phyloP scores from a whole-genome alignment of 108 stramenopile species.

The Skeletonema tropicum region DNA sequence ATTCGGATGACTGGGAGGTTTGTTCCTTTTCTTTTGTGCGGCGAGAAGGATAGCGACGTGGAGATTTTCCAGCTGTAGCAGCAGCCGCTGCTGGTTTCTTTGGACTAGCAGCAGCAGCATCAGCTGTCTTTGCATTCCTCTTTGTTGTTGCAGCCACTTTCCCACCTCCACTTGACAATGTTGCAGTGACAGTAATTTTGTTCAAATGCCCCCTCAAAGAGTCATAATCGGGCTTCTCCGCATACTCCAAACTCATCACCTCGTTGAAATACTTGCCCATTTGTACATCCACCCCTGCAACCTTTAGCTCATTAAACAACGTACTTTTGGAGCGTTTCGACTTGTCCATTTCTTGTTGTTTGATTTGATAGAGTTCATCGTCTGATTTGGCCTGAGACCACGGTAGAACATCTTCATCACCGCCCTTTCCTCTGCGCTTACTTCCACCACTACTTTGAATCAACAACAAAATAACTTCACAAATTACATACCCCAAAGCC shows the following conservation, averaged over 20 bases:
- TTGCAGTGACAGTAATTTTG: slow-evolving; percentile 21
- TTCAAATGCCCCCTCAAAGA: slow-evolving; percentile 31
- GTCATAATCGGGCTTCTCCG: slow-evolving; percentile 71
- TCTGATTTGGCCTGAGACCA: slow-evolving; percentile 75
- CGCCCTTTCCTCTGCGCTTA: slow-evolving; percentile 13
- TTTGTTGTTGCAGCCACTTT: neutral
- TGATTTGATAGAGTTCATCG: slow-evolving; percentile 64
- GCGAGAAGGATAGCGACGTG: neutral
- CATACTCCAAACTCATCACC: slow-evolving; percentile 58
- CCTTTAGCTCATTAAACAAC: slow-evolving; percentile 42
- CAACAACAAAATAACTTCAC: slow-evolving; percentile 63
- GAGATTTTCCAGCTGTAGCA: neutral
- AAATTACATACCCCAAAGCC: slow-evolving; percentile 68
- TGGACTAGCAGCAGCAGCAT: neutral
- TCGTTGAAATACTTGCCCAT: slow-evolving; percentile 50
- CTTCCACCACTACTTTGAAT: neutral
- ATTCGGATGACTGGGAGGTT: neutral
- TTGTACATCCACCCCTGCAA: slow-evolving; percentile 27
- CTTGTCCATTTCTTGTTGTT: slow-evolving; percentile 52
- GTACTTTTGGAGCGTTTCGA: slow-evolving; percentile 40
- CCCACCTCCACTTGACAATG: neutral
- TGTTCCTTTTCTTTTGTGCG: neutral
- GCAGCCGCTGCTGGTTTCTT: neutral
- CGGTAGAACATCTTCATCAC: slow-evolving; percentile 45
- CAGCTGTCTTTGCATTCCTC: neutral